Evolutionary conservation across 2,329 filamentous ascomycete genomes (phyloP).

Genomic region (Plectosphaerella cucumerina): DNA sequence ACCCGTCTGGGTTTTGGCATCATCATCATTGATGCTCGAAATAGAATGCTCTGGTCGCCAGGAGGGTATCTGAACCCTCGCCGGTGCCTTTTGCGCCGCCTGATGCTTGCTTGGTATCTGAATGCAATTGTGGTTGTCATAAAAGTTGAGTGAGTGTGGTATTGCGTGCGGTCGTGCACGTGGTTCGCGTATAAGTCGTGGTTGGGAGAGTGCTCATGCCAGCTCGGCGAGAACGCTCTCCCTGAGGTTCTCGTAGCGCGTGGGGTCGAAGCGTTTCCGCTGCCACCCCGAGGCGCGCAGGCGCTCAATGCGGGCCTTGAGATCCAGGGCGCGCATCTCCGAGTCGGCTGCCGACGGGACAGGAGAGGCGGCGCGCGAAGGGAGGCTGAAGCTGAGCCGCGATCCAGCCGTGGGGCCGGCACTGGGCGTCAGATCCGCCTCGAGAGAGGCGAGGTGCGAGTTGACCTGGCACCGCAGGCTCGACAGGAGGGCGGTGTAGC

Average conservation of each 20-base stretch:
- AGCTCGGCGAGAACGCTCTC: slow-evolving; percentile 50
- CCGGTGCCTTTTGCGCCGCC: neutral
- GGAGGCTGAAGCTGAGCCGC: slow-evolving; percentile 12
- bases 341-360: slow-evolving; percentile 20
- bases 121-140: neutral
- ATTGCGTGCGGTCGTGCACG: neutral
- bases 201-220: slow-evolving; percentile 13
- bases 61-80: too few species aligned
- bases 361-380: slow-evolving; percentile 6
- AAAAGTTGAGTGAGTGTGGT: neutral
- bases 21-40: too few species aligned
- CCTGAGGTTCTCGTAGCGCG: slow-evolving; percentile 48
- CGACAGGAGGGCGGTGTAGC: slow-evolving; percentile 44
- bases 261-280: slow-evolving; percentile 49
- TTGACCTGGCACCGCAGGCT: slow-evolving; percentile 44
- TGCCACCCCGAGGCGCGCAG: slow-evolving; percentile 52
- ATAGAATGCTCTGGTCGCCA: too few species aligned
- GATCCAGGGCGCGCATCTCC: slow-evolving; percentile 33
- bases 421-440: slow-evolving; percentile 29
- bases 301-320: slow-evolving; percentile 49
- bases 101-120: too few species aligned
- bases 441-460: slow-evolving; percentile 42
- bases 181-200: neutral
- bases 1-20: too few species aligned
- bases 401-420: slow-evolving; percentile 11